A percentile compares a stretch with the other conserved stretches of the same genome.
These are phyloP conservation scores for Coniochaeta sp. DNA, from an alignment of 2,329 filamentous ascomycete species.

Conservation along the genomic window DNA sequence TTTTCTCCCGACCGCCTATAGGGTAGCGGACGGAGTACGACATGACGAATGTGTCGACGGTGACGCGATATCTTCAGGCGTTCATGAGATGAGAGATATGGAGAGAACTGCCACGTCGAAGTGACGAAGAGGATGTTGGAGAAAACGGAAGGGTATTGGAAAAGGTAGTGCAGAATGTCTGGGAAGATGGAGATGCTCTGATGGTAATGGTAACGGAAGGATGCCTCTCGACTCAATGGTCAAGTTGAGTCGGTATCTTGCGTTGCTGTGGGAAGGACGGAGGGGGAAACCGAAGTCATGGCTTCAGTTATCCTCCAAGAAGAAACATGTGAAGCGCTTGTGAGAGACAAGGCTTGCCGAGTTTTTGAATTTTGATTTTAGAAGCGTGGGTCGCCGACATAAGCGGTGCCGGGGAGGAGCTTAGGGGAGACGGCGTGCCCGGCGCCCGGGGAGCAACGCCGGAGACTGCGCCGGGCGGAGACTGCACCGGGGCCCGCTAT, in stretches of 20 bases:
- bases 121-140: background rate
- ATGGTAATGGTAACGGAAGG: background rate
- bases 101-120: background rate
- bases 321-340: background rate
- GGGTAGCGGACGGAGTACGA: no score
- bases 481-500: no score
- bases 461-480: no score
- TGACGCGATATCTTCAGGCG: no score
- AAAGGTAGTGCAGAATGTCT: background rate
- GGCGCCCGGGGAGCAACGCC: background rate
- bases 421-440: background rate
- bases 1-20: no score
- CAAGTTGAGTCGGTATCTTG: background rate
- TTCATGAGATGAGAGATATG: background rate
- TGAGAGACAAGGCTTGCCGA: background rate
- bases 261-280: background rate
- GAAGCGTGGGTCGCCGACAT: background rate
- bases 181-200: background rate
- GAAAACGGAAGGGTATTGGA: background rate
- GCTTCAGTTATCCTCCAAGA: background rate
- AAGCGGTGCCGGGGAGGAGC: background rate
- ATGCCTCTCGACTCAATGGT: background rate
- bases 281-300: background rate
- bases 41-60: no score
- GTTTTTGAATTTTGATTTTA: no score